Percentiles rank a stretch among this genome's conserved stretches.
These are phyloP conservation scores for Fusarium bulbicola DNA, from an alignment of 2,329 filamentous ascomycete genomes.

Conservation along the genomic window DNA sequence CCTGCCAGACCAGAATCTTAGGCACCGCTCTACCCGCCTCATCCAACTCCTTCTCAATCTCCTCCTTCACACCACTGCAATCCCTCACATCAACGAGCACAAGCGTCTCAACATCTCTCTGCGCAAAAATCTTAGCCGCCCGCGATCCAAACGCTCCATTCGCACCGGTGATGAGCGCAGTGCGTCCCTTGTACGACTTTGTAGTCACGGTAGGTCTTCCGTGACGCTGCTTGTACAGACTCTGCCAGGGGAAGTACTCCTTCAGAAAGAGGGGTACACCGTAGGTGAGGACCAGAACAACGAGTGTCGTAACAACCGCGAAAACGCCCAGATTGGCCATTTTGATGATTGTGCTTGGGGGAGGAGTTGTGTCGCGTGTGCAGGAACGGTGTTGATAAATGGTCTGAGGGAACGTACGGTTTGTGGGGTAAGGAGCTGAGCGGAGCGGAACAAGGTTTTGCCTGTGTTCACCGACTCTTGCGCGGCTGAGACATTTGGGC, in stretches of 20 bases:
- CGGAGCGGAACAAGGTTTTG: conserved; percentile 36
- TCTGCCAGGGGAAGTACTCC: conserved; percentile 50
- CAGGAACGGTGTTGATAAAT: conserved; percentile 8
- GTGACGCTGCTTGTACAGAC: conserved; percentile 45
- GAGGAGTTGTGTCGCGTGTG: not conserved
- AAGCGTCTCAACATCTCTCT: conserved; percentile 46
- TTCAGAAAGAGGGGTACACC: conserved; percentile 45
- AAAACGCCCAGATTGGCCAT: conserved; percentile 29
- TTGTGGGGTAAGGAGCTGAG: conserved; percentile 22
- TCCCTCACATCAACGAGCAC: conserved; percentile 50
- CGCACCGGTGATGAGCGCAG: conserved; percentile 48
- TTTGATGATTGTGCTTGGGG: not conserved
- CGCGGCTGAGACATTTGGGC: not conserved
- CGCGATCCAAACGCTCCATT: conserved; percentile 50
- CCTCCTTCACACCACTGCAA: conserved; percentile 43
- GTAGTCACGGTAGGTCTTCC: conserved; percentile 47
- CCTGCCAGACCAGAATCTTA: conserved; percentile 49
- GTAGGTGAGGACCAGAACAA: conserved; percentile 37
- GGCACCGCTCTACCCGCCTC: conserved; percentile 40
- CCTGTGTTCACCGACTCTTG: conserved; percentile 25
- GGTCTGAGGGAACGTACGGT: conserved; percentile 27
- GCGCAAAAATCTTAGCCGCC: conserved; percentile 49
- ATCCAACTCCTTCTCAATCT: conserved; percentile 46
- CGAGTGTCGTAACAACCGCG: conserved; percentile 19
- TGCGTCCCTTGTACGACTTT: conserved; percentile 49